Conservation (phyloP, 1,139 yeast species). For the Zhuliangozyma blackwelliae region DNA sequence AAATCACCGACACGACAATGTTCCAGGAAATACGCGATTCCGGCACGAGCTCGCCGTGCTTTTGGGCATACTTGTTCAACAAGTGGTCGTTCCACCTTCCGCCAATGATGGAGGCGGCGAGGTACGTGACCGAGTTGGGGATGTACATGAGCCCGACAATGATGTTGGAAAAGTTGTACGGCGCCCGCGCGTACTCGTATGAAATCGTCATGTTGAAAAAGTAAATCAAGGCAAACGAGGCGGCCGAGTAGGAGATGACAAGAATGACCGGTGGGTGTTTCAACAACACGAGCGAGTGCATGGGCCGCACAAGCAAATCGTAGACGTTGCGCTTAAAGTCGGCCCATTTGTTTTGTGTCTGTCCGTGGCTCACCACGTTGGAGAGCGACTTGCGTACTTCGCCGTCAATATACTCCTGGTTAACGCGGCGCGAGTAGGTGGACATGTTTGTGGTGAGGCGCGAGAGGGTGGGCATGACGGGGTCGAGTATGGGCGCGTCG, state of each 20-base stretch:
- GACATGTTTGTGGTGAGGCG: slow-evolving; percentile 34
- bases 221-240: slow-evolving; percentile 66
- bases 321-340: slow-evolving; percentile 24
- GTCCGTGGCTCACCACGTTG: slow-evolving; percentile 2
- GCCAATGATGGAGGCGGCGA: slow-evolving; percentile 69
- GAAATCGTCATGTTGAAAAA: slow-evolving; percentile 74
- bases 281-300: slow-evolving; percentile 49
- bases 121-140: slow-evolving; percentile 77
- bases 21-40: slow-evolving; percentile 80
- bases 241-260: slow-evolving; percentile 60
- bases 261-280: slow-evolving; percentile 70
- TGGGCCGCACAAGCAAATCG: slow-evolving; percentile 43
- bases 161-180: slow-evolving; percentile 65
- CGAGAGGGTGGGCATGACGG: slow-evolving; percentile 35
- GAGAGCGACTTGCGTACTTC: slow-evolving; percentile 18
- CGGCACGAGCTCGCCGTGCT: slow-evolving; percentile 63
- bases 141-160: slow-evolving; percentile 74
- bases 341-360: slow-evolving; percentile 10
- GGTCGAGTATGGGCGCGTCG: slow-evolving; percentile 31
- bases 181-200: slow-evolving; percentile 54
- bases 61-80: slow-evolving; percentile 48
- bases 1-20: slow-evolving; percentile 56
- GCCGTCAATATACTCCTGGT: slow-evolving; percentile 20
- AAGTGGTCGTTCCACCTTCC: slow-evolving; percentile 76
- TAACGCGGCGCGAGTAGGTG: slow-evolving; percentile 26